Conservation (phyloP, 108 stramenopile genomes). For the Cyclostephanos invisitatus region DNA sequence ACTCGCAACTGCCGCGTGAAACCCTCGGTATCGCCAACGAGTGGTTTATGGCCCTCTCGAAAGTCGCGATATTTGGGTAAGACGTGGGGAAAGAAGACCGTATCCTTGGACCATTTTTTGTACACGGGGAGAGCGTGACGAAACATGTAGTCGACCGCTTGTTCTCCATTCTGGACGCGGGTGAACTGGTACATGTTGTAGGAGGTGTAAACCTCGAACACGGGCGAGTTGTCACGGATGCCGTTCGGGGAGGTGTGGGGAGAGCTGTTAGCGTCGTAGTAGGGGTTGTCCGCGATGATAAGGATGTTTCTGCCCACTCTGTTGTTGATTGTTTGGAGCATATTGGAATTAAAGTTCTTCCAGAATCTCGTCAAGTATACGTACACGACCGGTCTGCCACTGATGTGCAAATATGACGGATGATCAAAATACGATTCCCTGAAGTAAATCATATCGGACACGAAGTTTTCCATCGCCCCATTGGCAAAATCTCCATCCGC, state of each 20-base stretch:
- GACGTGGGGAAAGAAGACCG: constrained; percentile 41
- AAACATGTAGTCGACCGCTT: constrained; percentile 31
- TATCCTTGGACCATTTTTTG: constrained; percentile 30
- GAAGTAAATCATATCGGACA: constrained; percentile 36
- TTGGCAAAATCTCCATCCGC: background rate
- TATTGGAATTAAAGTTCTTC: background rate
- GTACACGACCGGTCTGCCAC: constrained; percentile 43
- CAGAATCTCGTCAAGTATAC: constrained; percentile 28
- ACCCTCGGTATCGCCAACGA: constrained; percentile 9
- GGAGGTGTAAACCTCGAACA: constrained; percentile 40
- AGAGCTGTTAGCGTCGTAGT: constrained; percentile 3
- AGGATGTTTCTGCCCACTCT: constrained; percentile 23
- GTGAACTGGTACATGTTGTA: constrained; percentile 37
- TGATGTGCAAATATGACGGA: constrained; percentile 37
- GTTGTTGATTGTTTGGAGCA: constrained; percentile 21
- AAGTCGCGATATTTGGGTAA: constrained; percentile 37
- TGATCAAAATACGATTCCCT: constrained; percentile 37
- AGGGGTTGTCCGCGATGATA: constrained; percentile 40
- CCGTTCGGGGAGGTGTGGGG: constrained; percentile 20
- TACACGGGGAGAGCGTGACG: constrained; percentile 29
- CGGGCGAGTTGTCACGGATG: constrained; percentile 5
- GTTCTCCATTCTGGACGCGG: constrained; percentile 13
- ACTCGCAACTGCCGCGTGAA: constrained; percentile 23
- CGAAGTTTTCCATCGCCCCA: constrained; percentile 4
- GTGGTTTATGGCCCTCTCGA: constrained; percentile 22